Base-by-base conservation (phyloP, 225 moss, liverwort and hornwort species). In the Sphagnum contortum region DNA sequence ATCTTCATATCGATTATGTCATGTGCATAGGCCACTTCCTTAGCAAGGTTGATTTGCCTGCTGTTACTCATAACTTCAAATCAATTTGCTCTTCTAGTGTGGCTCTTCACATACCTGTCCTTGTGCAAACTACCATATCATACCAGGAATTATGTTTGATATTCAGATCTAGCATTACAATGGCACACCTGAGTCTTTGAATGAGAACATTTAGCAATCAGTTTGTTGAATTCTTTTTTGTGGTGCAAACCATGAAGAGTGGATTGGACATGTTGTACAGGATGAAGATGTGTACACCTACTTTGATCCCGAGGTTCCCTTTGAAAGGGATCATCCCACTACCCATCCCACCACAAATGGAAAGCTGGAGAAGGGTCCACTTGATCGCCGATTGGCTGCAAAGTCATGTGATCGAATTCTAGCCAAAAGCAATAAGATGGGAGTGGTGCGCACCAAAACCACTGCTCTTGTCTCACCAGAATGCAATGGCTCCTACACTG, bases 11-110 rank as follows among this genome's bases (percentile, higher is more conserved):
- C 44, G 96, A 98, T 71, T 93, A 81, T 65, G 96, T 98, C 48
- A 83, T 91, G 87, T 90, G 90, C 73, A 73, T 98, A 64, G 96
- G 96, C 49, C 92, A 98, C 72, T 98, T 98, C 70, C 79, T 98
- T 57, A 88, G 77, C 76, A 98, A 98, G 87, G 87, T 84, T 68
- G 47, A 5, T 68, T 4, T 55, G 8, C 48, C 44, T 47, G 46
- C 29, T 29, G 29, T 29, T 29, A 29, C 29, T 29, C n/a, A n/a
- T n/a, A n/a, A n/a, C n/a, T n/a, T n/a, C 29, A 29, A 29, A 29
- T 29, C 29, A 29, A 29, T 29, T 29, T 29, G 29, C 1, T 29
- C 29, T 29, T 29, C 29, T 29, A 29, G 29, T 29, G 29, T 29
- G 29, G 29, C 29, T 29, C 29, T 29, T 29, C 29, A 29, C 29